Percentiles rank a stretch among this genome's conserved stretches.
Evolutionary conservation across 345 rosid genomes (phyloP).

Genomic region (Citrus australasica): DNA sequence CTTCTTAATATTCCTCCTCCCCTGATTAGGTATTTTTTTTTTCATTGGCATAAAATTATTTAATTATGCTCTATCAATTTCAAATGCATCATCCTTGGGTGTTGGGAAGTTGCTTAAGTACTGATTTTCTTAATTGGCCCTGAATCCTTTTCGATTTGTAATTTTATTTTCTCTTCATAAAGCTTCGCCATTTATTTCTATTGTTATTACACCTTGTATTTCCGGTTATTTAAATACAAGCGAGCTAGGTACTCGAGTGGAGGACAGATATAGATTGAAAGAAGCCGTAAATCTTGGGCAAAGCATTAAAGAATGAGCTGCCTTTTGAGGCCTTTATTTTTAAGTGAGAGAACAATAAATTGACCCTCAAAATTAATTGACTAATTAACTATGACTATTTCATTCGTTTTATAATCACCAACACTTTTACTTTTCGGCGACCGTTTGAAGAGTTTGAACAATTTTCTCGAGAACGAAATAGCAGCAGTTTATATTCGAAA

Average conservation of each 20-base stretch:
- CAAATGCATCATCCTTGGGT: no score
- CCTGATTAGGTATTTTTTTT: no score
- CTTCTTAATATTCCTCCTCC: no score
- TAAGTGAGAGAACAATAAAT: constrained; percentile 2
- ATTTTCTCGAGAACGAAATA: background rate
- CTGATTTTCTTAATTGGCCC: no score
- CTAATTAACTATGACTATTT: background rate
- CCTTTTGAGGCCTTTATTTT: background rate
- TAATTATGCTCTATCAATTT: no score
- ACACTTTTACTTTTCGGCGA: background rate
- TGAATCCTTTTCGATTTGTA: no score
- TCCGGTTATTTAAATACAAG: background rate
- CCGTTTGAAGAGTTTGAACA: background rate
- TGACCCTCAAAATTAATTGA: background rate
- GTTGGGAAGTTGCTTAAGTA: no score
- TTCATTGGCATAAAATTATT: no score
- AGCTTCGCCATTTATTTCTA: background rate
- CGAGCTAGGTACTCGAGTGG: background rate
- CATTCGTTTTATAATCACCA: constrained; percentile 2
- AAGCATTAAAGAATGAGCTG: background rate
- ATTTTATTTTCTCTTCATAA: no score
- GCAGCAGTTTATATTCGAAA: background rate
- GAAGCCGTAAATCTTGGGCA: constrained; percentile 4
- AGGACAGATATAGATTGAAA: background rate
- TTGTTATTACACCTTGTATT: background rate